These are phyloP conservation scores for Xylariaceae sp. DNA, from an alignment of 2,329 filamentous ascomycete species.

Conservation along the genomic window DNA sequence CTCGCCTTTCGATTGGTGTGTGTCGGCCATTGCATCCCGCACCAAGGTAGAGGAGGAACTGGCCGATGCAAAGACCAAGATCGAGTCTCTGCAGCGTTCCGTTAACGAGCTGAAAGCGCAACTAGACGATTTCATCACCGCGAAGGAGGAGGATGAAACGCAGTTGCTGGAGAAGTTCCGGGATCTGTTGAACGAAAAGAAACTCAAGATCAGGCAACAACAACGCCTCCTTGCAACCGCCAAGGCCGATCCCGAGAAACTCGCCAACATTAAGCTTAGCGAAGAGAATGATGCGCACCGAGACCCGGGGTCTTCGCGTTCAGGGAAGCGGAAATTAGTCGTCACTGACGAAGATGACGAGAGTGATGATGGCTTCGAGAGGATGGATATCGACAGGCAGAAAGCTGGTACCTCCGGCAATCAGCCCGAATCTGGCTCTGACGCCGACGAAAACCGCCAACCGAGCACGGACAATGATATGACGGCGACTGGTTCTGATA, in stretches of 20 bases:
- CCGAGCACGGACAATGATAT: constrained; percentile 36
- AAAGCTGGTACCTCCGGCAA: constrained; percentile 9
- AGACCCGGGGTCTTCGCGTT: constrained; percentile 37
- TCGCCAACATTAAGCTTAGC: constrained; percentile 30
- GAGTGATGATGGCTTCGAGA: constrained; percentile 42
- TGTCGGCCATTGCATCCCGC: constrained; percentile 48
- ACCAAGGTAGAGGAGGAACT: constrained; percentile 41
- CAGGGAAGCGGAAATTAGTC: constrained; percentile 46
- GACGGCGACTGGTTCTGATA: constrained; percentile 40
- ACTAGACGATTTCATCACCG: constrained; percentile 59
- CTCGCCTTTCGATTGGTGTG: constrained; percentile 66
- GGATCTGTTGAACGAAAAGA: constrained; percentile 70
- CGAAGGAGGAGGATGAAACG: constrained; percentile 63
- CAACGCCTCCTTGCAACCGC: constrained; percentile 52
- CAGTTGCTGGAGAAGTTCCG: constrained; percentile 65
- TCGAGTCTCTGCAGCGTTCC: constrained; percentile 47
- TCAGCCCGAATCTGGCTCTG: constrained; percentile 26
- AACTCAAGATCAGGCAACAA: constrained; percentile 71
- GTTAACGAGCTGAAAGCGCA: constrained; percentile 56
- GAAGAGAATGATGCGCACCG: constrained; percentile 19
- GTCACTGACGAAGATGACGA: constrained; percentile 35
- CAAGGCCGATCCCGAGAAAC: constrained; percentile 37
- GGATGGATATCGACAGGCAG: constrained; percentile 45
- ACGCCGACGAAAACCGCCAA: constrained; percentile 36
- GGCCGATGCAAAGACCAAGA: constrained; percentile 39